Evolutionary conservation across 2,329 filamentous ascomycete genomes (phyloP), one percentile per base, ranked within the genome.

Genomic region (Fusarium sp.): DNA sequence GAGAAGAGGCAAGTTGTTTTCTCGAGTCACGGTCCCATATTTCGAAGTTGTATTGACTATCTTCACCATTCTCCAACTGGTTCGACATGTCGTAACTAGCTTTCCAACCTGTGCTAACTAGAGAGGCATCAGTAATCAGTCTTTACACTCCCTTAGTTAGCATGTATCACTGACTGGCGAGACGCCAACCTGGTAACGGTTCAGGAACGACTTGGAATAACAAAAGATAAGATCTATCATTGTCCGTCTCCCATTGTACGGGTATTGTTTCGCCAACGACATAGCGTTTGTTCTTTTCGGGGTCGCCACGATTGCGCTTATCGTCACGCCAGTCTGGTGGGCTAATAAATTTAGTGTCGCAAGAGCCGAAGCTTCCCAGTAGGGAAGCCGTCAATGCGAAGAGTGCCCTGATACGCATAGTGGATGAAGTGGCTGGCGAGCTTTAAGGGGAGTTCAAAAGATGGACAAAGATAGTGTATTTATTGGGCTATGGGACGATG

Each of bases 221-320:
- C n/a, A n/a, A n/a, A n/a, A n/a, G n/a, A n/a, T n/a, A n/a, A n/a
- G n/a, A n/a, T n/a, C n/a, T n/a, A n/a, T n/a, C n/a, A n/a, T n/a
- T n/a, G n/a, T 24, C 25, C 6, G 4, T 59, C 27, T 1, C 8
- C 27, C 27, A 29, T 29, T 53, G n/a, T n/a, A n/a, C n/a, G n/a
- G n/a, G 20, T 3, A 57, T 30, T 1, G 3, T 7, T 2, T 34
- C 8, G 1, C 58, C 58, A 2, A 14, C 43, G 0, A 0, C 0
- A 24, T 27, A 57, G 2, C 8, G 8, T 8, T 11, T 8, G 9
- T 60, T 60, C 2, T 32, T 1, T 2, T 8, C 9, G 0, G 6
- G 7, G 2, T 5, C 24, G 3, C 4, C 0, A 18, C 7, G 2
- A 0, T 56, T 43, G 6, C 46, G 0, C 3, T n/a, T 18, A 0